Evolutionary conservation across 371 early-diverging fungal genomes (phyloP), one percentile per base, ranked within the genome.

Genomic region (Apophysomyces trapeziformis): DNA sequence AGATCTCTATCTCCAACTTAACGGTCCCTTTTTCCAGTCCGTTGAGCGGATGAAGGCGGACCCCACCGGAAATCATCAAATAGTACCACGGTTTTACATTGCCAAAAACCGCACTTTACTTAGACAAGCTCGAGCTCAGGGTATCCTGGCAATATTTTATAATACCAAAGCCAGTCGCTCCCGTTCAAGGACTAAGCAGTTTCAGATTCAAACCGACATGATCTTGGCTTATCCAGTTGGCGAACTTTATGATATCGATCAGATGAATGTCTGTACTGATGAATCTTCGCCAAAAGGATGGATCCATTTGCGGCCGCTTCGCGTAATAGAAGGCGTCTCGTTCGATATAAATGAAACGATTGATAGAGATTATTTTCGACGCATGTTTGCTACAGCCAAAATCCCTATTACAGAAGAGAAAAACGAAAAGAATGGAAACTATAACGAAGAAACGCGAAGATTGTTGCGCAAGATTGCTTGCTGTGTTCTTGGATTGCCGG

Each of bases 351-450:
- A 81, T 32, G 78, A 81, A 26, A 44, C 73, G 0, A 73, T 78
- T 45, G 77, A 81, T 37, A 70, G 81, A 5, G 81, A 78, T 43
- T 76, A 74, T 41, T 78, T 81, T 67, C 69, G 68, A 57, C 70
- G 78, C 1, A 73, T 80, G 72, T 79, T 75, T 70, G 76, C 83
- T 0, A 83, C 83, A 0, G 68, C 74, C 4, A 77, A 74, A 50
- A 71, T 80, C 64, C 50, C 59, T n/a, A 62, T 73, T 2, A 68
- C 67, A 0, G 75, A 76, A 16, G 72, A 76, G 21, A 50, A 50
- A 26, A 50, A 21, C 21, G 54, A 50, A 21, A 50, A 50, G 21
- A 50, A 50, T 50, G 54, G 54, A 21, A 50, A 50, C 4, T 50
- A 50, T 11, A 50, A 50, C 5, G 54, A 50, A 50, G 54, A 50